These are phyloP conservation scores for Thelephora ganbajun DNA, from an alignment of 768 basidiomycete genomes.

Conservation along the genomic window DNA sequence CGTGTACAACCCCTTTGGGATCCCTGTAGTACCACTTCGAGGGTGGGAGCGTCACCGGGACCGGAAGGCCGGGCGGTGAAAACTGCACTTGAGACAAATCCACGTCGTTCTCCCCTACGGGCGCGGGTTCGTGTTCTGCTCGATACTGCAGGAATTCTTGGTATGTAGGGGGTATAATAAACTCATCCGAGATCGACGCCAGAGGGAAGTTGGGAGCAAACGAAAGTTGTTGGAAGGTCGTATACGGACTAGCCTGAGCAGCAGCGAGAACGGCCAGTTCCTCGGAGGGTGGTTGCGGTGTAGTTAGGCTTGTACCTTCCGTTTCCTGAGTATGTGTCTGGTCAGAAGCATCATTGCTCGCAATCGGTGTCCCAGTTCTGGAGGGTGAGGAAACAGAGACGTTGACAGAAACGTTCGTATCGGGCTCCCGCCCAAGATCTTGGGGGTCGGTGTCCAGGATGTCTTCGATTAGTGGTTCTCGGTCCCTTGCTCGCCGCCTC, in stretches of 20 bases:
- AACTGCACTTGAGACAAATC: slow-evolving; percentile 54
- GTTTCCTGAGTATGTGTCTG: slow-evolving; percentile 23
- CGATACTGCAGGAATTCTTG: slow-evolving; percentile 63
- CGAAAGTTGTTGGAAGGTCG: slow-evolving; percentile 80
- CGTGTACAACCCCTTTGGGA: slow-evolving; percentile 68
- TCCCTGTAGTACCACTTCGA: slow-evolving; percentile 76
- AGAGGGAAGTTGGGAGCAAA: slow-evolving; percentile 85
- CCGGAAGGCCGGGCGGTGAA: slow-evolving; percentile 67
- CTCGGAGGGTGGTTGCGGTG: slow-evolving; percentile 27
- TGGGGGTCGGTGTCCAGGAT: slow-evolving; percentile 27
- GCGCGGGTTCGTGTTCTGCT: slow-evolving; percentile 44
- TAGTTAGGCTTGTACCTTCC: not conserved
- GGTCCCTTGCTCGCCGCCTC: slow-evolving; percentile 60
- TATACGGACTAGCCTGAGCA: slow-evolving; percentile 70
- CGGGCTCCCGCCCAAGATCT: slow-evolving; percentile 18
- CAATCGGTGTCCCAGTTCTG: slow-evolving; percentile 6
- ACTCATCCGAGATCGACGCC: slow-evolving; percentile 79
- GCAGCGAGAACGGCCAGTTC: slow-evolving; percentile 56
- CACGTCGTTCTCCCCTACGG: slow-evolving; percentile 22
- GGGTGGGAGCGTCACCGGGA: slow-evolving; percentile 52
- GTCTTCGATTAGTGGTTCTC: slow-evolving; percentile 35
- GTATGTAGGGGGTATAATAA: slow-evolving; percentile 86
- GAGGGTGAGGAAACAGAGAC: slow-evolving; percentile 33
- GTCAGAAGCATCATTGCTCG: slow-evolving; percentile 40
- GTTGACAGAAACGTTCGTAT: slow-evolving; percentile 49